Evolutionary conservation across 2,329 filamentous ascomycete species (phyloP).

Genomic region (Pseudogymnoascus sp.): DNA sequence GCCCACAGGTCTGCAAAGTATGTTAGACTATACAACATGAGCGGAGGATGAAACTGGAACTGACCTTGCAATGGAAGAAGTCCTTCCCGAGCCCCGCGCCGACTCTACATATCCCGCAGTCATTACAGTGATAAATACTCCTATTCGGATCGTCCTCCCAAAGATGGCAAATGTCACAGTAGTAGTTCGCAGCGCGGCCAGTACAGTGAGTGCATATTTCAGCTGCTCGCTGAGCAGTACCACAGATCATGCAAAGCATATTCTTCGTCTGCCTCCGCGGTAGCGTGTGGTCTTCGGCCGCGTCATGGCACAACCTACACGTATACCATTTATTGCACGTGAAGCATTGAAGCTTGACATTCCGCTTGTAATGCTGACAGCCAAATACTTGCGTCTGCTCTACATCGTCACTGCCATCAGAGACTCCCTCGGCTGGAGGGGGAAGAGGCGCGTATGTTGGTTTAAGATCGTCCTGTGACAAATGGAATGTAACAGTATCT

Average conservation of each 20-base stretch:
- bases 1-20: conserved; percentile 65
- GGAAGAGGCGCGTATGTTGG: conserved; percentile 58
- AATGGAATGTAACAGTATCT: conserved; percentile 35
- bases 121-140: conserved; percentile 90
- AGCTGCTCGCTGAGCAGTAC: conserved; percentile 71
- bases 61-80: conserved; percentile 95
- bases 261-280: conserved; percentile 78
- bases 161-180: conserved; percentile 88
- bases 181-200: conserved; percentile 75
- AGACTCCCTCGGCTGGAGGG: conserved; percentile 23
- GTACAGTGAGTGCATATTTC: conserved; percentile 74
- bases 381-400: conserved; percentile 48
- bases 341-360: conserved; percentile 91
- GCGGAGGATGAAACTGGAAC: conserved; percentile 15
- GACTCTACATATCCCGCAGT: conserved; percentile 90
- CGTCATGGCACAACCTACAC: conserved; percentile 90
- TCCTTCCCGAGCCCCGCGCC: conserved; percentile 91
- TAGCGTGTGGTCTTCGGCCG: conserved; percentile 68
- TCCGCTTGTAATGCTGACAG: conserved; percentile 88
- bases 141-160: conserved; percentile 93
- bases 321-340: conserved; percentile 89
- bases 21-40: neutral
- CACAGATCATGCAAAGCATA: conserved; percentile 97
- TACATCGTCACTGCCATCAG: conserved; percentile 19
- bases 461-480: conserved; percentile 53